Base-by-base conservation (phyloP, 2,329 filamentous ascomycete genomes). In the Orbilia oligospora region DNA sequence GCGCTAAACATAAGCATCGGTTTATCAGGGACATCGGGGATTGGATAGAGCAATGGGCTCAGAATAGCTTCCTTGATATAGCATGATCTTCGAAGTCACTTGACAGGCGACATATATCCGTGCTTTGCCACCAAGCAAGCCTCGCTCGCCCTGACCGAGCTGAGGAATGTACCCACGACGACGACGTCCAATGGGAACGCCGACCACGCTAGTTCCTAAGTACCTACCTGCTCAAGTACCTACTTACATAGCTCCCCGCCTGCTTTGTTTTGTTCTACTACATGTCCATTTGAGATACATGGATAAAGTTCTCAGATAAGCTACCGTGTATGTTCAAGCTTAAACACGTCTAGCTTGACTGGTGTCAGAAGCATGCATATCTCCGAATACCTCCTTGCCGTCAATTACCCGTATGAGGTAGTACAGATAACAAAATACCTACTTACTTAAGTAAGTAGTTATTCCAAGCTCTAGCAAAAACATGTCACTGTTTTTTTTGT, bases 51-150 rank as follows among this genome's bases (percentile, higher is more conserved):
- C 16, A 46, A 18, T 46, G 44, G 14, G 33, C 14, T 38, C 33
- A 44, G 38, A 38, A 72, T 66, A 73, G 33, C 41, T 20, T 8
- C 38, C 38, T 27, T 51, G 49, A 61, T 73, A 73, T 71, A 67
- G 70, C 51, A 73, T 49, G 72, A 76, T 76, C 72, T 70, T 55
- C 72, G 46, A 76, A 65, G 72, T 76, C 72, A 76, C 72, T 76
- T 76, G 72, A 76, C 72, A 65, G 72, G 49, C 48, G 36, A 66
- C 72, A 76, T 63, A 63, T 58, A 73, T 67, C 18, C 55, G 53
- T 56, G 22, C 72, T 70, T 71, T 76, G 65, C 66, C 65, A 70
- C 72, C 49, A 44, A 16, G 56, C 48, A 70, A 70, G 58, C 46
- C 56, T 58, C 56, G 49, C 49, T 55, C 55, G 36, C 46, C 70